phyloP scores from a whole-genome alignment of 495 filamentous ascomycete species.

The Margaritispora aquatica region DNA sequence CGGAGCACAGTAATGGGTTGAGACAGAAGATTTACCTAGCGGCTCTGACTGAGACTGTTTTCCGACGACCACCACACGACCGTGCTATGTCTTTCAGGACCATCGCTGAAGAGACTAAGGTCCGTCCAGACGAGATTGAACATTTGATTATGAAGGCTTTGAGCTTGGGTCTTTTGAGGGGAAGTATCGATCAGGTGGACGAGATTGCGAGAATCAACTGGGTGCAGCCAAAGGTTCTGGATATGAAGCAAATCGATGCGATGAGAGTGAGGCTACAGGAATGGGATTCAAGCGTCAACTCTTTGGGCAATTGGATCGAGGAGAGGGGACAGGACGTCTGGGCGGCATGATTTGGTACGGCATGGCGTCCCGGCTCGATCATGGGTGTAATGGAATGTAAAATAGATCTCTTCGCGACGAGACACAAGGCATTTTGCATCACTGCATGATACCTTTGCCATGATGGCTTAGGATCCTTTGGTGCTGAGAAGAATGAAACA shows the following conservation, averaged over 20 bases:
- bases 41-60: slow-evolving; percentile 92
- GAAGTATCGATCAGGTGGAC: slow-evolving; percentile 94
- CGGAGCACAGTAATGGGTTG: slow-evolving; percentile 72
- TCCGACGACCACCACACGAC: slow-evolving; percentile 91
- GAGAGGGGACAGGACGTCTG: slow-evolving; percentile 81
- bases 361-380: slow-evolving; percentile 19
- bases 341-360: slow-evolving; percentile 55
- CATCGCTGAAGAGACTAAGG: slow-evolving; percentile 88
- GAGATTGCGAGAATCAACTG: slow-evolving; percentile 92
- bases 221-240: slow-evolving; percentile 97
- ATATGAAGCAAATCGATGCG: slow-evolving; percentile 90
- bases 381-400: slow-evolving; percentile 13
- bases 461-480: not conserved
- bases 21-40: slow-evolving; percentile 97
- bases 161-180: slow-evolving; percentile 81
- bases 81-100: slow-evolving; percentile 85
- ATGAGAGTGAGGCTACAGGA: slow-evolving; percentile 85
- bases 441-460: not conserved
- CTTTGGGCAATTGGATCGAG: slow-evolving; percentile 93
- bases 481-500: not conserved
- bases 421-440: slow-evolving; percentile 2
- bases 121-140: slow-evolving; percentile 85
- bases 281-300: slow-evolving; percentile 93
- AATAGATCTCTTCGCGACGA: slow-evolving; percentile 16
- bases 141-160: slow-evolving; percentile 98